Evolutionary conservation across 78 protist species (phyloP), one percentile per base, ranked within the genome.

Genomic region (Polysphondylium violaceum): DNA sequence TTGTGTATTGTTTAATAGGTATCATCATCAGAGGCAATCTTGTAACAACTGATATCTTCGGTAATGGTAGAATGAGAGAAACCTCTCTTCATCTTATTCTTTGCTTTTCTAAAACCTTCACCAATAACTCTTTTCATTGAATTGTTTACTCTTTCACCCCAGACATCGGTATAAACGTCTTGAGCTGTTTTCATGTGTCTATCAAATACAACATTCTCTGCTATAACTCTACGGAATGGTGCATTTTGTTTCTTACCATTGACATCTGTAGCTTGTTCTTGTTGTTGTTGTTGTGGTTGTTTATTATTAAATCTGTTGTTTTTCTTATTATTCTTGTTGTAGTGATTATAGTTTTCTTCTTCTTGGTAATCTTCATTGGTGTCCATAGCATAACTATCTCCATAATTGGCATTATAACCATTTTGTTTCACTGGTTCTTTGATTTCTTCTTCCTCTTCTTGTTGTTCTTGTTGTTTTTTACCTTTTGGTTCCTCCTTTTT

Each of bases 51-150:
- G 8, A 64, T 23, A 23, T 65, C 73, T 38, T 17, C 29, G 40
- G n/a, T 11, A 38, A 65, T 65, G 1, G 73, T 65, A 17, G 73
- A 76, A 36, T 76, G 29, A 7, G 86, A 17, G 25, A 61, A 76
- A 60, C 88, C 75, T 78, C 71, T 78, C 76, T 78, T 78, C 75
- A 61, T 78, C 88, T 78, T 78, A 27, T 65, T 61, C 71, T 78
- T 78, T 29, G 59, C 88, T 29, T 65, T 78, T 51, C 88, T 74
- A 75, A 78, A 78, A 44, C 72, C 56, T 0, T 78, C 71, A 23
- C 88, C 88, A 33, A 40, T 29, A 17, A 21, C 43, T 31, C 64
- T 78, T 2, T 7, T 19, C 47, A 78, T 35, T 31, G 21, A 50
- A 36, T 51, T 61, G 69, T 78, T 47, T 14, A 78, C 68, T 40